Evolutionary conservation across 176 grass and related monocot genomes (phyloP).

Genomic region (Miscanthus lutarioriparius): DNA sequence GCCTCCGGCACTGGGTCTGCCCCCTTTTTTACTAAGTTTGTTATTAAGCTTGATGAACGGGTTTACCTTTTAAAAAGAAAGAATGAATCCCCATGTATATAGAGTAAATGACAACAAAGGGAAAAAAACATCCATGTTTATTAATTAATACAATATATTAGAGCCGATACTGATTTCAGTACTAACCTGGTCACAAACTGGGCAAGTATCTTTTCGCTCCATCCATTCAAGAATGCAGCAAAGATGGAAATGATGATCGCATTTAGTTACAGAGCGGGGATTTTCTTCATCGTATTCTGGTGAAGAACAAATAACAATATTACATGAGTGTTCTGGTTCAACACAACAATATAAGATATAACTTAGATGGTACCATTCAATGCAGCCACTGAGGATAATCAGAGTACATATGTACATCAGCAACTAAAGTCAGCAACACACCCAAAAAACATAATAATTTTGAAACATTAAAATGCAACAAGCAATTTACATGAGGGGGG

Average conservation of each 20-base stretch:
- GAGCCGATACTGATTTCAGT: not conserved
- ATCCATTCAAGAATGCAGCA: constrained; percentile 95
- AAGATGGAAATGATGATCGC: constrained; percentile 90
- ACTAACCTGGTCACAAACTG: constrained; percentile 86
- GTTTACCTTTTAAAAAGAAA: not conserved
- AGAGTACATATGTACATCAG: not conserved
- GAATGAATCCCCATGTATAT: not conserved
- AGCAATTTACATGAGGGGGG: not conserved
- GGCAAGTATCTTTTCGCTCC: constrained; percentile 85
- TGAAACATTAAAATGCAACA: not conserved
- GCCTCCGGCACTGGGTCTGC: too few relatives aligned
- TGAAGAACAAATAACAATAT: constrained; percentile 35
- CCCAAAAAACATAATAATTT: not conserved
- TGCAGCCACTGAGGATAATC: not conserved
- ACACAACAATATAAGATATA: constrained; percentile 2
- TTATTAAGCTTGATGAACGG: not conserved
- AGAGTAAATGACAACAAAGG: not conserved
- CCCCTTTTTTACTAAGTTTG: constrained; percentile 15
- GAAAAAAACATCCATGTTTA: not conserved
- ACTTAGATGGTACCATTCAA: not conserved
- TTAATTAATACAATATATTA: not conserved
- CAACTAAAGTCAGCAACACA: constrained; percentile 1
- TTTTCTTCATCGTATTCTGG: constrained; percentile 84
- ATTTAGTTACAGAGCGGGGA: constrained; percentile 74
- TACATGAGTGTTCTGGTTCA: not conserved